phyloP scores from a whole-genome alignment of 306 rosid species.

The Corylus americana region DNA sequence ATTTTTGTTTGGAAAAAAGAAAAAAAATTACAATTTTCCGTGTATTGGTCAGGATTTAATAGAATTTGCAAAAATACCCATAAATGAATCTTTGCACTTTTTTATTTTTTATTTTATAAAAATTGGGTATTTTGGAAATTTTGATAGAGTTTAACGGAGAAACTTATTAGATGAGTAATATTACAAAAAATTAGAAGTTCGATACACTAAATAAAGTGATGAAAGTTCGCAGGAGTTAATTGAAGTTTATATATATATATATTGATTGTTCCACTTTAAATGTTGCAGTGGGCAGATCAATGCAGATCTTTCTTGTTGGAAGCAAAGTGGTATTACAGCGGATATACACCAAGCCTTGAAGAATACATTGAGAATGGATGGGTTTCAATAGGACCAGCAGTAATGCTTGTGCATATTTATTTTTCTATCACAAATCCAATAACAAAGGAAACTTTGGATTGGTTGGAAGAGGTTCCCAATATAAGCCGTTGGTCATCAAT shows the following conservation, averaged over 20 bases:
- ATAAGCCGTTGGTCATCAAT: conserved; percentile 8
- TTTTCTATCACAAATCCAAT: conserved; percentile 1
- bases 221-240: no score
- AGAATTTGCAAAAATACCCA: no score
- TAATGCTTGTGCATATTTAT: conserved; percentile 13
- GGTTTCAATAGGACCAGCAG: conserved; percentile 20
- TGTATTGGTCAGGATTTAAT: no score
- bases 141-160: no score
- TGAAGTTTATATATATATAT: background rate
- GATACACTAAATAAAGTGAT: no score
- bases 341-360: conserved; percentile 25
- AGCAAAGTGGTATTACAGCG: conserved; percentile 32
- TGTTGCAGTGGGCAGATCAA: conserved; percentile 31
- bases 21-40: no score
- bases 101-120: no score
- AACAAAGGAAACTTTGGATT: conserved; percentile 12
- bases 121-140: no score
- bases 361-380: conserved; percentile 32
- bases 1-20: no score
- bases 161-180: no score
- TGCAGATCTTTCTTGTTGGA: conserved; percentile 27
- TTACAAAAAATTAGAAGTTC: no score
- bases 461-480: background rate
- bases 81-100: no score
- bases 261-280: background rate